Evolutionary conservation across 352 stramenopile genomes (phyloP).

Genomic region (Phytophthora boehmeriae): DNA sequence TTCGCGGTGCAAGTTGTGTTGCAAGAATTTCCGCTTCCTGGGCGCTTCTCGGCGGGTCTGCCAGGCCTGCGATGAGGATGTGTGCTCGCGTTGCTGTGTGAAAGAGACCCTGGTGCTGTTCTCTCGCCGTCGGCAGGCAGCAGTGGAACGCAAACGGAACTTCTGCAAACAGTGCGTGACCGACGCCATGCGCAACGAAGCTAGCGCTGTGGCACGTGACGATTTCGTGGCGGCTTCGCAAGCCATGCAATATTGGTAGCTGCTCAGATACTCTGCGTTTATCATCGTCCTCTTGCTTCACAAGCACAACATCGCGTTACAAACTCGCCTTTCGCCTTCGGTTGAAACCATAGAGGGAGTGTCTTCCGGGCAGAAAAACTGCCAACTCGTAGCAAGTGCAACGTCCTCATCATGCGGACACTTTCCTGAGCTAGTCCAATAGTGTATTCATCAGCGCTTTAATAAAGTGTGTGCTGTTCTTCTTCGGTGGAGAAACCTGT

Average conservation of each 20-base stretch:
- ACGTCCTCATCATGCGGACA: neutral
- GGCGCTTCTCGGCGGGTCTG: constrained; percentile 32
- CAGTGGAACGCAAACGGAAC: constrained; percentile 29
- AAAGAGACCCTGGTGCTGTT: constrained; percentile 36
- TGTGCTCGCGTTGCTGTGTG: constrained; percentile 37
- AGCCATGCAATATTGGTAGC: constrained; percentile 28
- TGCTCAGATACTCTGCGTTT: neutral
- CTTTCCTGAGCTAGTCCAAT: too few relatives aligned
- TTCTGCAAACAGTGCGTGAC: constrained; percentile 44
- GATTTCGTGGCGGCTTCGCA: constrained; percentile 27
- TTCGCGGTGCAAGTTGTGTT: constrained; percentile 36
- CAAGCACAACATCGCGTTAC: too few relatives aligned
- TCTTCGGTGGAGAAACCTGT: neutral
- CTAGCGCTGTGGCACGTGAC: constrained; percentile 29
- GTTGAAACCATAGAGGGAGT: too few relatives aligned
- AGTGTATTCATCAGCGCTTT: too few relatives aligned
- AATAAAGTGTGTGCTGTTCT: too few relatives aligned
- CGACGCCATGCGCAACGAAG: constrained; percentile 37
- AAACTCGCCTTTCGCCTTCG: too few relatives aligned
- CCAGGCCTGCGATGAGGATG: constrained; percentile 34
- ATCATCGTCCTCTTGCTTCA: too few relatives aligned
- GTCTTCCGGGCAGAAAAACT: neutral
- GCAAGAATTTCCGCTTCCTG: constrained; percentile 42
- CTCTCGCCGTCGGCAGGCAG: constrained; percentile 19
- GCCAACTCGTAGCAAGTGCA: neutral